Evolutionary conservation across 805 yeast species (phyloP), one percentile per base, ranked within the genome.

Genomic region (Saturnispora silvae): DNA sequence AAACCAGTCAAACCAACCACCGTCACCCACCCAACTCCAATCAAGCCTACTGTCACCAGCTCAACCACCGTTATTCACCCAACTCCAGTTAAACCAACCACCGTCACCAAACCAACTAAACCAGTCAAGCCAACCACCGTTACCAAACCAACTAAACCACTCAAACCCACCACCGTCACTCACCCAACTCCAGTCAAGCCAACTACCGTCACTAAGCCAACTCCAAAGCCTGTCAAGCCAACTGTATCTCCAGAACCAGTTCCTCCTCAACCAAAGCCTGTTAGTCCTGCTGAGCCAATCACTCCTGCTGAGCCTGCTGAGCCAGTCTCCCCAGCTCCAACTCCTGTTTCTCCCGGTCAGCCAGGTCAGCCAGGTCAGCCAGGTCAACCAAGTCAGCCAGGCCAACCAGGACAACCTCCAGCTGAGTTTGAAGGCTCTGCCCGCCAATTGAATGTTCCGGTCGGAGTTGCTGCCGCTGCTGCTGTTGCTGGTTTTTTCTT

Each of bases 401-500:
- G 11, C 9, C 20, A 19, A 16, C n/a, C 20, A 14, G 5, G 18
- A 10, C 23, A n/a, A n/a, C 30, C 1, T 14, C 24, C 10, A 23
- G 20, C 14, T 10, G 30, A 6, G 23, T 35, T 35, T 18, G 25
- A 18, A 13, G 38, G 34, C n/a, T 20, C 30, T 18, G 38, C 38
- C n/a, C 28, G 20, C 5, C 30, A 11, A 6, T 28, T 35, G 25
- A n/a, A 9, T 19, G 26, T 30, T n/a, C 38, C 38, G 9, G 23
- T 19, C 10, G 24, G 30, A n/a, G n/a, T n/a, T 11, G 29, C 30
- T 25, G 13, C 19, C 10, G 33, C 25, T 4, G 22, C 22, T 24
- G 38, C 34, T 35, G 10, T 35, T n/a, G 27, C 20, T 29, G 38
- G 27, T 13, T 13, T 23, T 18, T 18, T 35, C 18, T 35, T 35